phyloP scores from a whole-genome alignment of 2,329 filamentous ascomycete species.

The Arthrobotrys megalospora region DNA sequence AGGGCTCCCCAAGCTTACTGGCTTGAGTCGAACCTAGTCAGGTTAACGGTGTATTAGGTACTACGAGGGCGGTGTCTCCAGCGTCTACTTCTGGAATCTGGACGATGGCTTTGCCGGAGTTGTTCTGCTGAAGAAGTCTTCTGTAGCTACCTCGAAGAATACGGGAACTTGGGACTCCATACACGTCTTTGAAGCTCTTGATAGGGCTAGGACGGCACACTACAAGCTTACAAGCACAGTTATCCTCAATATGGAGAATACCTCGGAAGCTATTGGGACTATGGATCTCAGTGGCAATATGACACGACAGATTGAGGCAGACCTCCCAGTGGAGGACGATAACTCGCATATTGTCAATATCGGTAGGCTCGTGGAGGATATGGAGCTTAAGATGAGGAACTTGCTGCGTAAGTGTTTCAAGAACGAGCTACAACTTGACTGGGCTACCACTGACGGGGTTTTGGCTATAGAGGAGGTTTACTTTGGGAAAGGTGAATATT shows the following conservation, averaged over 20 bases:
- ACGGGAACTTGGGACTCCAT: conserved; percentile 97
- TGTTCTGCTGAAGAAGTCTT: conserved; percentile 92
- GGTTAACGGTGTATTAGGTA: conserved; percentile 71
- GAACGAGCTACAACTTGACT: neutral
- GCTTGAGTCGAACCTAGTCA: neutral
- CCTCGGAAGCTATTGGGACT: conserved; percentile 78
- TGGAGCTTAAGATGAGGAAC: conserved; percentile 99
- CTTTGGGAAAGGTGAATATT: conserved; percentile 80
- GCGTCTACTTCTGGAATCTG: conserved; percentile 98
- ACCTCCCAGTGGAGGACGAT: conserved; percentile 89
- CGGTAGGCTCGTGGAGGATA: conserved; percentile 91
- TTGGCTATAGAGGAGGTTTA: conserved; percentile 84
- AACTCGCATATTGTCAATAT: conserved; percentile 96
- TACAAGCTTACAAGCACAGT: conserved; percentile 99
- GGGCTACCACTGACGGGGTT: conserved; percentile 33
- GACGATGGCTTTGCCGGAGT: conserved; percentile 98
- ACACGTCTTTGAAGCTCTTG: conserved; percentile 96
- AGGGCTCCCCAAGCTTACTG: conserved; percentile 64
- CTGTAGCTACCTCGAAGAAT: conserved; percentile 76
- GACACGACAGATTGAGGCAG: conserved; percentile 95
- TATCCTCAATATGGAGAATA: conserved; percentile 86
- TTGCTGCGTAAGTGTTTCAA: conserved; percentile 76
- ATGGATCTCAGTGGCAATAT: conserved; percentile 97
- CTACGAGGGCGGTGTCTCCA: conserved; percentile 95
- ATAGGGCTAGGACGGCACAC: conserved; percentile 90